Percentiles rank a stretch among this genome's conserved stretches.
phyloP scores from a whole-genome alignment of 176 grass and related monocot genomes.

The Echinochloa phyllopogon region DNA sequence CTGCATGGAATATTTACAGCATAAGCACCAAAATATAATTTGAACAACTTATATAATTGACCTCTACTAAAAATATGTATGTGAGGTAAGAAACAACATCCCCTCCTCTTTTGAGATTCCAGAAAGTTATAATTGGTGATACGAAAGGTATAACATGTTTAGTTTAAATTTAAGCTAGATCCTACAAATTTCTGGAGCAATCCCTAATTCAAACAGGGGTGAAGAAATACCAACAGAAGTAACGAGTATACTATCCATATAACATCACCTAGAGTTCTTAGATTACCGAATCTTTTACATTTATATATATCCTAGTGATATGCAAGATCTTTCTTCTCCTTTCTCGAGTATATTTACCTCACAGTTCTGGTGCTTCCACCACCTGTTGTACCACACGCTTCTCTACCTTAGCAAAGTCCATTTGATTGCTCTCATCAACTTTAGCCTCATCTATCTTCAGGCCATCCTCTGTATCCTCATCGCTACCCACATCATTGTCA shows the following conservation, averaged over 20 bases:
- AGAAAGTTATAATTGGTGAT: not conserved
- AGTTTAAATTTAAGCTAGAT: not conserved
- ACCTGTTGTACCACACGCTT: constrained; percentile 95
- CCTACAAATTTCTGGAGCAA: not conserved
- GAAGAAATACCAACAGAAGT: not conserved
- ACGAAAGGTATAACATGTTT: not conserved
- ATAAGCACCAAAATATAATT: not conserved
- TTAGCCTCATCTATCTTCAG: constrained; percentile 95
- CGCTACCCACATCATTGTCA: constrained; percentile 58
- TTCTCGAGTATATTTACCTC: constrained; percentile 45
- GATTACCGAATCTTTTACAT: not conserved
- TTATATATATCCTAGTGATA: not conserved
- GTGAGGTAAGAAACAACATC: not conserved
- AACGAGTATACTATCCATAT: not conserved
- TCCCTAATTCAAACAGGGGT: not conserved
- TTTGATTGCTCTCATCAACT: constrained; percentile 95
- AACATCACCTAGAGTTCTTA: not conserved
- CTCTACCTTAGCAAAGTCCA: constrained; percentile 98
- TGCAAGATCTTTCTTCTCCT: not conserved
- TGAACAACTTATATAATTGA: not conserved
- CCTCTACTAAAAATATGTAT: not conserved
- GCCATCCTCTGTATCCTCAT: constrained; percentile 84
- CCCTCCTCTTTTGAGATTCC: not conserved
- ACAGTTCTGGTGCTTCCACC: constrained; percentile 98
- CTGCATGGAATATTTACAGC: constrained; percentile 45